Percentiles rank a stretch among this genome's conserved stretches.
These are phyloP conservation scores for Phallus indusiatus DNA, from an alignment of 768 basidiomycete genomes.

Conservation along the genomic window DNA sequence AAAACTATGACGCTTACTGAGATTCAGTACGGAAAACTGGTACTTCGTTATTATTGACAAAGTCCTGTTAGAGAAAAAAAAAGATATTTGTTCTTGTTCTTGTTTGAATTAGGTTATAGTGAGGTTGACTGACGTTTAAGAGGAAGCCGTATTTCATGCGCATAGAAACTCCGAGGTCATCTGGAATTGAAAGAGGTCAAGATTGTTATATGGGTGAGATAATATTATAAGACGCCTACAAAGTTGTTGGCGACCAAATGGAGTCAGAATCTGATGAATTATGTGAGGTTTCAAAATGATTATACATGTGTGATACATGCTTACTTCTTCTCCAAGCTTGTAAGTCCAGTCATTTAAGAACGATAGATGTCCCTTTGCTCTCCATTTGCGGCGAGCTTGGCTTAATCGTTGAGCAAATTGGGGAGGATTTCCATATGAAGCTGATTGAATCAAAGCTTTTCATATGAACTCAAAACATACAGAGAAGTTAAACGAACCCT, in stretches of 20 bases:
- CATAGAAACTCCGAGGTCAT: constrained; percentile 32
- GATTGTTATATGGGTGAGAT: background rate
- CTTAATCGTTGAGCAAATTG: constrained; percentile 47
- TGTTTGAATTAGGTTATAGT: constrained; percentile 30
- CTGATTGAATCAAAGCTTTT: background rate
- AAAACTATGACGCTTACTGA: constrained; percentile 20
- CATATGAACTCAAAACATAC: background rate
- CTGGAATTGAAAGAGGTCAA: constrained; percentile 14
- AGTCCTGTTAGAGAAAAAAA: too few relatives aligned
- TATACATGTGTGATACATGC: background rate
- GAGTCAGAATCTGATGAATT: constrained; percentile 1
- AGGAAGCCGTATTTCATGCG: constrained; percentile 35
- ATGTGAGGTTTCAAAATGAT: background rate
- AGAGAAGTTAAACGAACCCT: constrained; percentile 25
- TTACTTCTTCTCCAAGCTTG: constrained; percentile 81
- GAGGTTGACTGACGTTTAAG: constrained; percentile 20
- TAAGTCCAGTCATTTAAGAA: constrained; percentile 89
- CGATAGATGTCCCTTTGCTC: constrained; percentile 49
- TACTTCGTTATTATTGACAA: constrained; percentile 10
- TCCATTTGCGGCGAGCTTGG: constrained; percentile 49
- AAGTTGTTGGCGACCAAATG: constrained; percentile 16
- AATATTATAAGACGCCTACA: background rate
- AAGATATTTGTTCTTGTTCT: constrained; percentile 13
- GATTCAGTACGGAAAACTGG: constrained; percentile 48
- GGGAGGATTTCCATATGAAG: constrained; percentile 41